These are phyloP conservation scores for Metroxylon sagu DNA, from an alignment of 176 grass and related monocot genomes.

Conservation along the genomic window DNA sequence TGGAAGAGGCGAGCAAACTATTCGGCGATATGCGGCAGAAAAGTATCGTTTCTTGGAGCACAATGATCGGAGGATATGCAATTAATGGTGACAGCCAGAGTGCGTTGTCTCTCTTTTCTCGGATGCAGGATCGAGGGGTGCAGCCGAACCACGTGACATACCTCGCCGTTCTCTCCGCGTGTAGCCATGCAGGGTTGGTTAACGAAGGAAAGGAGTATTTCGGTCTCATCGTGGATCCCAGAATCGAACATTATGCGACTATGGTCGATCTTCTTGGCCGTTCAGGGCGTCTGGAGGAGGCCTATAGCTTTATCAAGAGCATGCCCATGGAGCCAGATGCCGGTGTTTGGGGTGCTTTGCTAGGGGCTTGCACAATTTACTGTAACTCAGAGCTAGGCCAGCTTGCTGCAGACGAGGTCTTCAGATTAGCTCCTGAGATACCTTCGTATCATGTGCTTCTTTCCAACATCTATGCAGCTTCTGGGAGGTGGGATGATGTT, in stretches of 20 bases:
- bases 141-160: neutral
- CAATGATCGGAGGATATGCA: slow-evolving; percentile 9
- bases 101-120: slow-evolving; percentile 1
- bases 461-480: slow-evolving; percentile 15
- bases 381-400: neutral
- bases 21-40: neutral
- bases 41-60: slow-evolving; percentile 11
- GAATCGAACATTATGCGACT: slow-evolving; percentile 7
- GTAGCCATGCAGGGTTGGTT: slow-evolving; percentile 6
- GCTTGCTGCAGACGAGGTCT: slow-evolving; percentile 9
- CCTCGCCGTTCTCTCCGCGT: slow-evolving; percentile 11
- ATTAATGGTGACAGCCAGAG: slow-evolving; percentile 11
- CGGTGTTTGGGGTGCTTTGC: slow-evolving; percentile 7
- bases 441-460: slow-evolving; percentile 16
- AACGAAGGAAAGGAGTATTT: slow-evolving; percentile 7
- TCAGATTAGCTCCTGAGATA: neutral
- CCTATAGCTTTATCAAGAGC: slow-evolving; percentile 9
- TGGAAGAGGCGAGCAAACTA: slow-evolving; percentile 10
- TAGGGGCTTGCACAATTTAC: slow-evolving; percentile 4
- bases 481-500: neutral
- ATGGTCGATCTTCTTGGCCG: slow-evolving; percentile 13
- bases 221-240: neutral
- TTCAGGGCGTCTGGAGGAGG: slow-evolving; percentile 5
- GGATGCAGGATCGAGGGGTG: slow-evolving; percentile 1
- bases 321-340: slow-evolving; percentile 10